phyloP scores from a whole-genome alignment of 352 stramenopile species.

The Plasmopara muralis region DNA sequence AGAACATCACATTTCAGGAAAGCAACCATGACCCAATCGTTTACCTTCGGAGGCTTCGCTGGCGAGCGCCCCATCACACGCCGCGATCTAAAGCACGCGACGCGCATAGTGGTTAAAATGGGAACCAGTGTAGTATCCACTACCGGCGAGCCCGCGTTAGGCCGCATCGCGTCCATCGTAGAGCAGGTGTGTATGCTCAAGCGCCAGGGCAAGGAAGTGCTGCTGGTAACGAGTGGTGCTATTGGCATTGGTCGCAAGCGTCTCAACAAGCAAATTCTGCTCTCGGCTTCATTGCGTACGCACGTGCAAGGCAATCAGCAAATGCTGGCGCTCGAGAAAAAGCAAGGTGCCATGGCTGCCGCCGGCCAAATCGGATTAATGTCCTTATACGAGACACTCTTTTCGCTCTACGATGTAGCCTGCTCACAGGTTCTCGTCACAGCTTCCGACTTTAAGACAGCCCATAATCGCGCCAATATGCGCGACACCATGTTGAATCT shows the following conservation, averaged over 20 bases:
- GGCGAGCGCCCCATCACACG: constrained; percentile 49
- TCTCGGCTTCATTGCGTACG: constrained; percentile 79
- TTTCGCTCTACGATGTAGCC: constrained; percentile 91
- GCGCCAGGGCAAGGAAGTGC: constrained; percentile 83
- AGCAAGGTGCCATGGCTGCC: constrained; percentile 82
- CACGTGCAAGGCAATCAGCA: constrained; percentile 86
- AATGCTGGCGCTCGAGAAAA: constrained; percentile 87
- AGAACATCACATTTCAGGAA: constrained; percentile 27
- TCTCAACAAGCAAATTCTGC: constrained; percentile 91
- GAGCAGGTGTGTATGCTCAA: constrained; percentile 93
- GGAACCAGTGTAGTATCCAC: constrained; percentile 94
- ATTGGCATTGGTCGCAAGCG: constrained; percentile 91
- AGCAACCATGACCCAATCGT: constrained; percentile 46
- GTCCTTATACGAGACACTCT: constrained; percentile 96
- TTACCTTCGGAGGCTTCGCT: constrained; percentile 31
- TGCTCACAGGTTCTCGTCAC: constrained; percentile 90
- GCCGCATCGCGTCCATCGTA: constrained; percentile 85
- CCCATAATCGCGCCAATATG: constrained; percentile 78
- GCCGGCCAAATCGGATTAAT: constrained; percentile 97
- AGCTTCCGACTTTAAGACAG: constrained; percentile 76
- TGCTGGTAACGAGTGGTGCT: constrained; percentile 87
- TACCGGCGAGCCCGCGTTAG: constrained; percentile 88
- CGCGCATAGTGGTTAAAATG: constrained; percentile 93
- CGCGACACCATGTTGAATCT: constrained; percentile 88
- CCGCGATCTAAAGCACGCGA: constrained; percentile 65